A percentile compares a stretch with the other conserved stretches of the same genome.
Evolutionary conservation across 1,284 basidiomycete species (phyloP).

Genomic region (Boletellus dicymbophilus): DNA sequence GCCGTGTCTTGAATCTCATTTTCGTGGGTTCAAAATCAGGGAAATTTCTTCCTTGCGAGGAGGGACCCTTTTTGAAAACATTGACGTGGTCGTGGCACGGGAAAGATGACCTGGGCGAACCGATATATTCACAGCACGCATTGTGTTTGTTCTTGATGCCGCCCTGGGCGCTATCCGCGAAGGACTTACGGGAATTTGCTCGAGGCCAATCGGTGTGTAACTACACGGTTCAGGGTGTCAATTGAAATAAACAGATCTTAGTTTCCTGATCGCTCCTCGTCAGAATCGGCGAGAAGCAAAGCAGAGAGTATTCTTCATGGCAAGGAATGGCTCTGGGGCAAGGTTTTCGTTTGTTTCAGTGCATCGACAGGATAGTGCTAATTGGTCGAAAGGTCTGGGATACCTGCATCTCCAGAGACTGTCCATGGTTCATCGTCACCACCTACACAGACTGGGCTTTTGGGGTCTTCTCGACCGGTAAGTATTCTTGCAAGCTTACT

Average conservation of each 20-base stretch:
- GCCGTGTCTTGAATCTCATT: conserved; percentile 52
- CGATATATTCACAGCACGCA: conserved; percentile 27
- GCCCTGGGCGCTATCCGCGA: conserved; percentile 60
- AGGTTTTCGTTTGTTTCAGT: conserved; percentile 42
- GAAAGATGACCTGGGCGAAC: conserved; percentile 12
- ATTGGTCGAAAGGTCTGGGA: conserved; percentile 59
- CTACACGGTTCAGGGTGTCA: background rate
- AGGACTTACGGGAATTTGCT: conserved; percentile 58
- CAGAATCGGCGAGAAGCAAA: conserved; percentile 29
- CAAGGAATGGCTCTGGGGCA: conserved; percentile 61
- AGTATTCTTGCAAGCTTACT: conserved; percentile 6
- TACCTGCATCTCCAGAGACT: conserved; percentile 50
- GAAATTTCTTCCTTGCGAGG: conserved; percentile 40
- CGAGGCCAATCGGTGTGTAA: conserved; percentile 45
- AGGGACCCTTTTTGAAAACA: conserved; percentile 46
- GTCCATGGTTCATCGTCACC: conserved; percentile 66
- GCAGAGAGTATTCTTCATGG: conserved; percentile 19
- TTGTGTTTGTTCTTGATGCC: conserved; percentile 60
- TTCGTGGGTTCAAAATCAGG: conserved; percentile 44
- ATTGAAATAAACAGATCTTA: conserved; percentile 11
- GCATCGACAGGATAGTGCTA: conserved; percentile 4
- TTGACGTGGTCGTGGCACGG: conserved; percentile 51
- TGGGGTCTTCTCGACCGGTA: conserved; percentile 66
- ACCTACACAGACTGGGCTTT: conserved; percentile 73
- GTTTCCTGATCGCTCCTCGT: conserved; percentile 25